Evolutionary conservation across 345 rosid genomes (phyloP).

Genomic region (Lepidium aucheri): DNA sequence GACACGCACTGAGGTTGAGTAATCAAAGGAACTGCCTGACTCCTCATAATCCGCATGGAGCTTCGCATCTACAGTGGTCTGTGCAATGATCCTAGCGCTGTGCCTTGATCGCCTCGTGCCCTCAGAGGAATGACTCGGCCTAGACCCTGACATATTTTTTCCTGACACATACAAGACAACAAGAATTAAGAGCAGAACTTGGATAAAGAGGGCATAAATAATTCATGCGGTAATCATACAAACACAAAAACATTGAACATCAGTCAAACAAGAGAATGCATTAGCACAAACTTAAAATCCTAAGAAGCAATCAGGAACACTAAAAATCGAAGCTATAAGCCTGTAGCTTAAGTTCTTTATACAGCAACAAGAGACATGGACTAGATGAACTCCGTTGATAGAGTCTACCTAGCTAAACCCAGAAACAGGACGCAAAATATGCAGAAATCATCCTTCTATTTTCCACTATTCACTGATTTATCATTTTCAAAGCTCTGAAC

Average conservation of each 20-base stretch:
- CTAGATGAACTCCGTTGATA: neutral
- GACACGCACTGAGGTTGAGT: slow-evolving; percentile 73
- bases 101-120: slow-evolving; percentile 67
- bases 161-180: slow-evolving; percentile 13
- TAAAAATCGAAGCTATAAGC: neutral
- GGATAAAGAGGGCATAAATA: neutral
- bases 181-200: neutral
- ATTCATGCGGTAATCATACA: neutral
- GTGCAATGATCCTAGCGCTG: slow-evolving; percentile 80
- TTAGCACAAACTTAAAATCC: neutral
- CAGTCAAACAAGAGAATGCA: neutral
- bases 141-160: slow-evolving; percentile 66
- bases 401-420: neutral
- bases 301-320: neutral
- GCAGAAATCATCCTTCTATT: neutral
- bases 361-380: neutral
- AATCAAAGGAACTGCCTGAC: slow-evolving; percentile 86
- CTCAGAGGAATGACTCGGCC: slow-evolving; percentile 68
- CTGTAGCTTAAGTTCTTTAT: neutral
- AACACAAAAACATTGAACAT: neutral
- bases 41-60: slow-evolving; percentile 87
- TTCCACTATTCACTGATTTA: neutral
- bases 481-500: slow-evolving; percentile 6
- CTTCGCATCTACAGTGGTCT: slow-evolving; percentile 87
- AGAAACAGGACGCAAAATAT: neutral